Evolutionary conservation across 371 early-diverging fungal species (phyloP), one percentile per base, ranked within the genome.

Genomic region (Rhizopus delemar): DNA sequence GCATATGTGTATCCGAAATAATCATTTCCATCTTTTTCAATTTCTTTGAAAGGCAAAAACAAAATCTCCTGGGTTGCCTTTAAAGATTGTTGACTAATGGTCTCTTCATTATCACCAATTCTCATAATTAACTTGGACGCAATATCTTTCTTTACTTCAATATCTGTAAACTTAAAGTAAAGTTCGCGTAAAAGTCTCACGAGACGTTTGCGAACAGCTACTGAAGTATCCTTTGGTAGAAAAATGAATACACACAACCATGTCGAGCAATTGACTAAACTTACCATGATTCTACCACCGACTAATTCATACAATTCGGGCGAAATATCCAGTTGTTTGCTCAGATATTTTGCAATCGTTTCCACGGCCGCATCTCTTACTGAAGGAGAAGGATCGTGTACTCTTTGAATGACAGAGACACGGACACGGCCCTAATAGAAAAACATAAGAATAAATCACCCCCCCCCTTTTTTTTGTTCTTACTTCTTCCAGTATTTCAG

Each of bases 331-430:
- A 74, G 70, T 39, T 88, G 84, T 53, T 80, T 80, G 8, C 84
- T 65, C 38, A 93, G 66, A 64, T 91, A 92, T 54, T 86, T 89
- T 8, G 95, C 93, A 4, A 96, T 77, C 12, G 95, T 70, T 36
- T 96, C 94, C 8, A 95, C 83, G 3, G 95, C 93, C 8, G 92
- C 91, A 75, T 95, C 96, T 36, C 98, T 86, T 1, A 97, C 97
- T 11, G 87, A 81, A 12, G 95, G 85, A 8, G 95, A 94, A 31
- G 73, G 71, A 62, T 97, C 98, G 46, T 88, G 83, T 12, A 96
- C 66, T 11, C 93, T 80, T 22, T 86, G 81, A 22, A 86, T 72
- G 29, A 97, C 84, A 0, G 90, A 81, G n/a, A 68, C 73, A 31
- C 83, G 85, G 32, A 94, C 84, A 38, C 78, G 86, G 11, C 65